These are phyloP conservation scores for Parastagonospora nodorum DNA, from an alignment of 2,329 filamentous ascomycete genomes.

Conservation along the genomic window DNA sequence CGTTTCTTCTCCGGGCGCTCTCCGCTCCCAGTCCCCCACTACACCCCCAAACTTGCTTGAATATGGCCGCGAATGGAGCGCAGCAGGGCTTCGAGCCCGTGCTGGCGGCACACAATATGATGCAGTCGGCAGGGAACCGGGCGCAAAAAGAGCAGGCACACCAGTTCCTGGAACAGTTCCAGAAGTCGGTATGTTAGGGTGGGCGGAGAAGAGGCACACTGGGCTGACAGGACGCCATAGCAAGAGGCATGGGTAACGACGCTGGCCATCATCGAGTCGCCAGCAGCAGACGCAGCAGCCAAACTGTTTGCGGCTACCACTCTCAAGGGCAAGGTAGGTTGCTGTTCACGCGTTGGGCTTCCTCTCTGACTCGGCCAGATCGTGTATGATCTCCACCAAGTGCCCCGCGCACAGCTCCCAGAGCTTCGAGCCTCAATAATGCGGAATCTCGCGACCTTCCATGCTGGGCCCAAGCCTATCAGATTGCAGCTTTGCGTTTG, in stretches of 20 bases:
- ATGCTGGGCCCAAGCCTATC: conserved; percentile 74
- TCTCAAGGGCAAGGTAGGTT: conserved; percentile 89
- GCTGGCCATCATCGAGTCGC: conserved; percentile 81
- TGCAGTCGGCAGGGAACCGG: conserved; percentile 81
- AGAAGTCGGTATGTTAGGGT: conserved; percentile 82
- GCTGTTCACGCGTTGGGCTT: neutral
- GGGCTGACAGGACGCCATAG: conserved; percentile 54
- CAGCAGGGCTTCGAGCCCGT: conserved; percentile 81
- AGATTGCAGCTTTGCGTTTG: conserved; percentile 94
- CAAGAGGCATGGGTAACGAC: conserved; percentile 89
- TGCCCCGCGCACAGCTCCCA: conserved; percentile 74
- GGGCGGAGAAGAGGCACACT: conserved; percentile 5
- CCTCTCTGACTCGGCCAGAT: conserved; percentile 65
- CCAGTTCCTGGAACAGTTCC: conserved; percentile 89
- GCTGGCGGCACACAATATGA: conserved; percentile 84
- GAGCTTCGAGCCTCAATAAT: conserved; percentile 84
- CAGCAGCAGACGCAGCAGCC: conserved; percentile 76
- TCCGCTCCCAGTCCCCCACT: conserved; percentile 29
- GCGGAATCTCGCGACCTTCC: conserved; percentile 78
- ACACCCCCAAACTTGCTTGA: conserved; percentile 28
- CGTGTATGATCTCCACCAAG: conserved; percentile 91
- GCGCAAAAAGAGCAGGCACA: conserved; percentile 88
- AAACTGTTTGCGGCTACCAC: conserved; percentile 97
- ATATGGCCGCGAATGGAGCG: conserved; percentile 70
- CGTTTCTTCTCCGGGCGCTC: neutral